phyloP scores from a whole-genome alignment of 352 stramenopile genomes.

The Thalassiosira allenii region DNA sequence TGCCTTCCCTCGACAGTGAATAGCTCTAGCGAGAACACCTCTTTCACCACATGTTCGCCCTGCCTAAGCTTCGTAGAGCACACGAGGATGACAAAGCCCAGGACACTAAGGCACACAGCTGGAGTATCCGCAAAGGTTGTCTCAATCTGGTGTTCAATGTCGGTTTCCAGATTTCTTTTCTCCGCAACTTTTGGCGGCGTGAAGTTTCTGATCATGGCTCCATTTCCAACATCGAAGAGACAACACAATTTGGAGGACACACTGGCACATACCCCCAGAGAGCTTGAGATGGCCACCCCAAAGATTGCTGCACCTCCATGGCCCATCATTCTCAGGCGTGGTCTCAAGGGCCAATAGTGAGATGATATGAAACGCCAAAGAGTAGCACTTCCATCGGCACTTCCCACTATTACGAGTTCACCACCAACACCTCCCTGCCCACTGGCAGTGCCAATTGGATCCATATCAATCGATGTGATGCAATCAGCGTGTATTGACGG shows the following conservation, averaged over 20 bases:
- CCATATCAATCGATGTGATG: slow-evolving; percentile 84
- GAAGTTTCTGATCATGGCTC: slow-evolving; percentile 81
- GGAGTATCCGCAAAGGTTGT: slow-evolving; percentile 74
- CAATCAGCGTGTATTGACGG: slow-evolving; percentile 75
- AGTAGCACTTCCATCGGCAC: slow-evolving; percentile 79
- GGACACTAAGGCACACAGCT: slow-evolving; percentile 76
- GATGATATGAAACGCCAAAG: slow-evolving; percentile 87
- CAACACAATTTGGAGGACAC: slow-evolving; percentile 75
- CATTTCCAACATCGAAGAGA: slow-evolving; percentile 85
- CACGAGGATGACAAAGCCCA: slow-evolving; percentile 80
- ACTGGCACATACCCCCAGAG: slow-evolving; percentile 80
- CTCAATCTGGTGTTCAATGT: slow-evolving; percentile 11
- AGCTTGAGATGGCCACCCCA: slow-evolving; percentile 74
- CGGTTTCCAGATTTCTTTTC: slow-evolving; percentile 39
- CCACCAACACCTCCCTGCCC: slow-evolving; percentile 85
- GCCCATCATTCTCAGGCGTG: slow-evolving; percentile 72
- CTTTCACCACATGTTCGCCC: slow-evolving; percentile 44
- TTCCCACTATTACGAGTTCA: slow-evolving; percentile 84
- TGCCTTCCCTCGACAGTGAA: slow-evolving; percentile 83
- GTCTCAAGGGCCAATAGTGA: slow-evolving; percentile 84
- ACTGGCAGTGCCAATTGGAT: slow-evolving; percentile 83
- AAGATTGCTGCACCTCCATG: slow-evolving; percentile 73
- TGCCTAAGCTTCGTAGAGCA: slow-evolving; percentile 73
- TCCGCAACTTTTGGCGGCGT: slow-evolving; percentile 63
- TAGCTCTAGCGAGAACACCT: slow-evolving; percentile 79